Base-by-base conservation (phyloP, 2,329 filamentous ascomycete genomes). In the Pseudodiploospora longispora region DNA sequence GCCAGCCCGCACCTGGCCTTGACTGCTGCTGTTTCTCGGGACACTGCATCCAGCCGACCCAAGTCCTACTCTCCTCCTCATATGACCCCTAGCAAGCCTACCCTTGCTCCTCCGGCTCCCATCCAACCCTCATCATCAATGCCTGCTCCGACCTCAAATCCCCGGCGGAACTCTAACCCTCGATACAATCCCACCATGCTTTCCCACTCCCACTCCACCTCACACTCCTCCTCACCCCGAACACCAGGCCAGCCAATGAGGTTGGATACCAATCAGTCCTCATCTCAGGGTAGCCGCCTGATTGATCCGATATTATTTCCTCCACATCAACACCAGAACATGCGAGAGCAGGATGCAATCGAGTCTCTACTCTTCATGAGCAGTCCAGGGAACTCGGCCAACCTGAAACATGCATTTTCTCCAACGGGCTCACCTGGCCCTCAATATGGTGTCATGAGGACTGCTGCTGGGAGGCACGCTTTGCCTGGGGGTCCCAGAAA, bases 341-440 rank as follows among this genome's bases (percentile, higher is more conserved):
- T 77, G 6, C 77, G 85, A 41, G 87, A 93, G 58, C 85, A 89
- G 56, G 87, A 91, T 55, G 87, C 87, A 5, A 80, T 91, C 38
- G 86, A 90, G 58, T 84, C 85, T 1, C 65, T 93, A 27, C 69
- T 91, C 28, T 89, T 90, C 57, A 85, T 93, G 80, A 88, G 85
- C 56, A 87, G 83, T 50, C 85, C 85, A 0, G 82, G 82, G 10
- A 85, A 87, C 60, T 83, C 83, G 37, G 71, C 76, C 36, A 80
- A 78, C 48, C 63, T 82, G 53, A 78, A 78, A 50, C 75, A 76
- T 47, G 59, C 64, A 7, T 79, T 79, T 46, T 70, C 75, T 1
- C 64, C 68, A 0, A 58, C 64, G 0, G 59, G 59, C 8, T 68
- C 68, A 2, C 58, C 68, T 10, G 62, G 54, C 4, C 58, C 58